Evolutionary conservation across 768 basidiomycete species (phyloP), one percentile per base, ranked within the genome.

Genomic region (Rhodotorula toruloides): DNA sequence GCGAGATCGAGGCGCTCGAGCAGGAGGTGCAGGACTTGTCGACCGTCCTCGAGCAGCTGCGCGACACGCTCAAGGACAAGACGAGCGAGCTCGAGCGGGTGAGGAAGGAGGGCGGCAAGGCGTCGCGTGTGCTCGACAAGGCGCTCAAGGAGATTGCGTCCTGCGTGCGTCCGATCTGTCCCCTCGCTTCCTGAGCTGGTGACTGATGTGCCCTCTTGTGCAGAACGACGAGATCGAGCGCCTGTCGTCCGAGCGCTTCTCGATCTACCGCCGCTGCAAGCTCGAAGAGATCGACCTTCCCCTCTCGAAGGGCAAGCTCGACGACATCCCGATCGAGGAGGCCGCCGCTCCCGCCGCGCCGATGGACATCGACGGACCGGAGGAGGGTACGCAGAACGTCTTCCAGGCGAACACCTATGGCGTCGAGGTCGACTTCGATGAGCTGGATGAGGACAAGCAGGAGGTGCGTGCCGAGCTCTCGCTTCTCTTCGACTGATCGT

Each of bases 301-400:
- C 0, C 79, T 98, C 19, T 72, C 82, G 21, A 77, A 82, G 60
- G 96, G 94, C 11, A 83, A 85, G 74, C 79, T 98, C 60, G 87
- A 85, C 77, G 84, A 89, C 72, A 90, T 98, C 4, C 89, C 94
- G 0, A 89, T 98, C 25, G 92, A 97, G 75, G 96, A 97, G 61
- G 54, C 48, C 59, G 50, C 53, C n/a, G 55, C 59, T 56, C 44
- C 66, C 88, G 90, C 88, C 87, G 73, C 82, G 89, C 29, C 86
- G 86, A 96, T 97, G 91, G 89, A 92, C 68, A 82, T 93, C 7
- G 93, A 97, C 65, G 89, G 88, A 52, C 88, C 91, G 67, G 91
- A 92, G 55, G 84, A 88, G 44, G 87, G 83, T 10, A 85, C 86
- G 7, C 90, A 91, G 73, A 82, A 82, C 53, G 84, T 86, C 1